Percentiles rank a stretch among this genome's conserved stretches.
These are phyloP conservation scores for Talaromyces wortmannii DNA, from an alignment of 495 filamentous ascomycete species.

Conservation along the genomic window DNA sequence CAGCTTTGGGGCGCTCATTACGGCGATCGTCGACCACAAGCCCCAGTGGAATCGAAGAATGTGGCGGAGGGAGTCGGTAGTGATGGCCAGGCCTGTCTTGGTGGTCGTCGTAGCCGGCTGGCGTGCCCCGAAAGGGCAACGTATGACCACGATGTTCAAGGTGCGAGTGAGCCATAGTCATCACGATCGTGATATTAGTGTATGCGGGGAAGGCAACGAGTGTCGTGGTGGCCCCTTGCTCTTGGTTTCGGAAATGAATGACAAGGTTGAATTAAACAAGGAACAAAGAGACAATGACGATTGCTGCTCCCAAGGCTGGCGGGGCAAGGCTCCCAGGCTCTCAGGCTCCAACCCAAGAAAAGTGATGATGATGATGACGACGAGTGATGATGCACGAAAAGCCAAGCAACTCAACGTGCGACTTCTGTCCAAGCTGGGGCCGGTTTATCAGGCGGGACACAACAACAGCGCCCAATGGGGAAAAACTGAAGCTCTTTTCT, in stretches of 20 bases:
- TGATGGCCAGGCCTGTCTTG: background rate
- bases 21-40: background rate
- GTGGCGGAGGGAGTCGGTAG: slow-evolving; percentile 37
- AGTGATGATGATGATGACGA: too few relatives aligned
- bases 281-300: too few relatives aligned
- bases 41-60: slow-evolving; percentile 23
- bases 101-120: background rate
- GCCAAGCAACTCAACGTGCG: too few relatives aligned
- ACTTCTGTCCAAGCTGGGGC: too few relatives aligned
- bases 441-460: background rate
- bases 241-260: background rate
- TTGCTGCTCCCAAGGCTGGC: too few relatives aligned
- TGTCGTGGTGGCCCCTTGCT: background rate
- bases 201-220: background rate
- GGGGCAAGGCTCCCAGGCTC: too few relatives aligned
- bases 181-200: background rate
- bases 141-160: background rate
- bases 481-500: background rate
- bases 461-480: background rate
- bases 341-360: too few relatives aligned
- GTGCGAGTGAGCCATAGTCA: background rate
- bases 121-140: slow-evolving; percentile 1
- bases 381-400: too few relatives aligned
- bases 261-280: too few relatives aligned
- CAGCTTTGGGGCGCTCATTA: background rate